Percentiles rank a stretch among this genome's conserved stretches.
These are phyloP conservation scores for Neurospora sublineolata DNA, from an alignment of 495 filamentous ascomycete species.

Conservation along the genomic window DNA sequence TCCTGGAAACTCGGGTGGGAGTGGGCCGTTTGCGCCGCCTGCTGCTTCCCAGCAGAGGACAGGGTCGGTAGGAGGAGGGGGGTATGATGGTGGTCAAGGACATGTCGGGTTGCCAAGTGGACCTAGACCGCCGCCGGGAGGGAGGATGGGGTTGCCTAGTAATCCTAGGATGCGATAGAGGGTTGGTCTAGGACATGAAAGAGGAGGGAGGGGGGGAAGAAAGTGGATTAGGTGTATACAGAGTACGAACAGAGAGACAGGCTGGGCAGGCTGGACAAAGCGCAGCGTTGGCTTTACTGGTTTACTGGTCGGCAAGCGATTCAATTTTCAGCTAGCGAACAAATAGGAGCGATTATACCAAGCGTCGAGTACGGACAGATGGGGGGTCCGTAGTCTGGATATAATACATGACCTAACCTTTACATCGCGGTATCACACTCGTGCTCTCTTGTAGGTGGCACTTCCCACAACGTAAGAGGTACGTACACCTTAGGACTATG, in stretches of 20 bases:
- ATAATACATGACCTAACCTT: too few species aligned
- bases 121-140: neutral
- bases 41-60: neutral
- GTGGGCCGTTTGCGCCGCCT: constrained; percentile 29
- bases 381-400: too few species aligned
- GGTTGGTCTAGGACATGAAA: neutral
- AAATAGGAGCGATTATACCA: neutral
- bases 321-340: neutral
- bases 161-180: neutral
- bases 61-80: neutral
- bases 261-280: neutral
- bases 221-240: neutral
- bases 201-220: neutral
- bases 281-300: neutral
- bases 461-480: too few species aligned
- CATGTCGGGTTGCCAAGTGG: neutral
- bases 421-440: too few species aligned
- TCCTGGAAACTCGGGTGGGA: constrained; percentile 11
- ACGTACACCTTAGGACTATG: too few species aligned
- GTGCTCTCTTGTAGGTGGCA: too few species aligned
- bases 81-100: neutral
- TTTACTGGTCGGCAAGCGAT: neutral
- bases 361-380: neutral
- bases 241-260: too few species aligned
- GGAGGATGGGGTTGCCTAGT: neutral